phyloP scores from a whole-genome alignment of 305 asterid genomes.

The Vinca major region DNA sequence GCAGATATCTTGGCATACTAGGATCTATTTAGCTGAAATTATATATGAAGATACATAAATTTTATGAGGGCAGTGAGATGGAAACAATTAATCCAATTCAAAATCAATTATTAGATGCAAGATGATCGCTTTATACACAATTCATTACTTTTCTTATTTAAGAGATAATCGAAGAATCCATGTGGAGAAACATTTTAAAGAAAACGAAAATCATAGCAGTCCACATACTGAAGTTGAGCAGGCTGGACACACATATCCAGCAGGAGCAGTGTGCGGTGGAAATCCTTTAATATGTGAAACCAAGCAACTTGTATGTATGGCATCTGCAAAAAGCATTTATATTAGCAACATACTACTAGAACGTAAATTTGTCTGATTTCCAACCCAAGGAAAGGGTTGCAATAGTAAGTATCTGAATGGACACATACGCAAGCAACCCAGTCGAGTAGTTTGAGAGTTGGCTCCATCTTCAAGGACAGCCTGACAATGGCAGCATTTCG shows the following conservation, averaged over 20 bases:
- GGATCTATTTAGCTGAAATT: no score
- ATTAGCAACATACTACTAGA: constrained; percentile 5
- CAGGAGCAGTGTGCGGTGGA: constrained; percentile 83
- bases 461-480: constrained; percentile 60
- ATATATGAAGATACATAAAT: neutral
- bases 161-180: neutral
- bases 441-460: constrained; percentile 57
- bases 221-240: constrained; percentile 76
- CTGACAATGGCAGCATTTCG: constrained; percentile 77
- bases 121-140: neutral
- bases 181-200: neutral
- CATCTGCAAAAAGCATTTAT: constrained; percentile 37
- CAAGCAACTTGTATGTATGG: constrained; percentile 70
- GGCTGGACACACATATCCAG: constrained; percentile 80
- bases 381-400: neutral
- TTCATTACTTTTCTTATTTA: neutral
- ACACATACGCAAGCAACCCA: constrained; percentile 94
- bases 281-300: constrained; percentile 71
- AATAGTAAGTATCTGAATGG: constrained; percentile 13
- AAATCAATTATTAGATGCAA: constrained; percentile 1
- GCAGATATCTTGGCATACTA: no score
- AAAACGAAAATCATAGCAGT: neutral
- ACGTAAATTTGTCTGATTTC: neutral
- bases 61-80: neutral
- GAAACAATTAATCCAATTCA: neutral